Evolutionary conservation across 306 rosid genomes (phyloP), one percentile per base, ranked within the genome.

Genomic region (Gynostemma pentaphyllum): DNA sequence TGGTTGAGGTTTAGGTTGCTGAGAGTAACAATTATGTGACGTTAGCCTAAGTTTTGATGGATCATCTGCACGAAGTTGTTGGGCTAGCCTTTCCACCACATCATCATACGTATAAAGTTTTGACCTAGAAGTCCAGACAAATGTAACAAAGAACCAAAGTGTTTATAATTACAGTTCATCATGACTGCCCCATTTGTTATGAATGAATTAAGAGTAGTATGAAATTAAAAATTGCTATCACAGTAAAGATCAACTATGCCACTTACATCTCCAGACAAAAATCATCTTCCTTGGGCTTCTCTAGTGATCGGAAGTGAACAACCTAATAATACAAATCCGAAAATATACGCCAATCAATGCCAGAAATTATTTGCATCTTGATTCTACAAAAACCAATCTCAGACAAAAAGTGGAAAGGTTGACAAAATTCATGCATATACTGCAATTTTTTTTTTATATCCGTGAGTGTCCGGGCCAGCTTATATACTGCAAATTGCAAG

Each of bases 1-100:
- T 49, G 97, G 87, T 69, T 89, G 97, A 16, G 95, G 97, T 69
- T 84, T 89, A 28, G 97, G 97, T 74, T 86, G 95, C 56, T 89
- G 97, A 62, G 97, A 89, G 77, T 89, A 89, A 71, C 92, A 89
- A 74, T 86, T 86, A 70, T 89, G 97, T 2, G 97, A 83, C 12
- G 95, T 89, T 11, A 89, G 89, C 76, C 97, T 86, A 39, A 89
- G 67, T 77, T 84, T 87, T 68, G 92, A 80, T 45, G 92, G 89
- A 75, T 86, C 95, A 5, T 82, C 92, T 81, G 84, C 72, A 57
- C 92, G 86, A 74, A 89, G 89, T 74, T 84, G 85, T 19, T 74
- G 87, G 37, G 97, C 97, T 40, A 89, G 78, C 78, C 76, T 80
- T 71, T 86, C 92, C 62, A 87, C 97, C 62, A 89, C 95, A 52